Base-by-base conservation (phyloP, 805 yeast genomes). In the Schwanniomyces polymorphus region DNA sequence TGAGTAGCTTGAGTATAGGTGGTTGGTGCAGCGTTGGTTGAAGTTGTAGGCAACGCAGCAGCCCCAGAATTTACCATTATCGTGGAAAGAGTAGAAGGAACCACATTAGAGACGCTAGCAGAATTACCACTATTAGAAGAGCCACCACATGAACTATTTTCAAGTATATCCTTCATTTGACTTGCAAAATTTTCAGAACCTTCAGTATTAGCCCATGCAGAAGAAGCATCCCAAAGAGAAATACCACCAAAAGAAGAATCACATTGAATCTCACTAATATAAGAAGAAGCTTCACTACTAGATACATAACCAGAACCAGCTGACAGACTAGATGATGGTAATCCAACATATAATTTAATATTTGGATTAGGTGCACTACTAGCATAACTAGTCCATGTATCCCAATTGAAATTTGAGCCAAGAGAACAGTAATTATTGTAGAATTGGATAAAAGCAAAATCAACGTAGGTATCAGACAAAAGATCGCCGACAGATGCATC, bases 171-270 rank as follows among this genome's bases (percentile, higher is more conserved):
- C 39, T 37, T 37, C 39, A 37, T 37, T 34, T 67, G 70, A 27
- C 75, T 49, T 14, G 57, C 60, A 52, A 51, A 65, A 23, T 52
- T 59, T 8, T 40, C 46, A 27, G 67, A 65, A 38, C 49, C 42
- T 14, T 57, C 55, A 23, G 51, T 53, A 46, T 64, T 64, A 11
- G 53, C 48, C 54, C 55, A 59, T 16, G 80, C 80, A 53, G 81
- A 81, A 8, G 85, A 74, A 12, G 90, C 88, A 55, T 90, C 96
- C 97, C 98, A 91, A 50, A 91, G 70, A 78, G 86, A 81, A 59
- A 91, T 80, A 28, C 91, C 87, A 18, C 86, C 86, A 55, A 91
- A 79, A 50, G 58, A 54, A 38, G 55, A 44, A 45, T 47, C 50
- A n/a, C 47, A 37, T 28, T 50, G 41, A 41, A 61, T 51, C 28